These are phyloP conservation scores for Scleroderma bovista DNA, from an alignment of 768 basidiomycete genomes.

Conservation along the genomic window DNA sequence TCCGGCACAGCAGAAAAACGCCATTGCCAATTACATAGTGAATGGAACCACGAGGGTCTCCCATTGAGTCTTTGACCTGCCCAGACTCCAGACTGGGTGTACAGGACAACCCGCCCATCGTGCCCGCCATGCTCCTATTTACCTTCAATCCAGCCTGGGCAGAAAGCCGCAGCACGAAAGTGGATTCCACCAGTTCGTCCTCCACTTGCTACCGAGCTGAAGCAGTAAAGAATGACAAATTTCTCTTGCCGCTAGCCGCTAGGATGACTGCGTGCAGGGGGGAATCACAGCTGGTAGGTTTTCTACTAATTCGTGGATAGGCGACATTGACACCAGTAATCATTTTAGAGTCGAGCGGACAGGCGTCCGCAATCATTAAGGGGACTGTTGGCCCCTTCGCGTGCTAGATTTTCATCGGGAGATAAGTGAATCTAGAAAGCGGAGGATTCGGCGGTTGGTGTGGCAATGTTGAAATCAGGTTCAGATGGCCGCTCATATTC, in stretches of 20 bases:
- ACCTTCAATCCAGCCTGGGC: slow-evolving; percentile 36
- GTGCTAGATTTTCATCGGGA: slow-evolving; percentile 55
- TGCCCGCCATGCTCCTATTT: slow-evolving; percentile 49
- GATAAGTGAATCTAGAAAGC: slow-evolving; percentile 65
- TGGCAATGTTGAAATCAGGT: no score
- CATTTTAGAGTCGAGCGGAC: slow-evolving; percentile 75
- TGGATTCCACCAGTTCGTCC: slow-evolving; percentile 66
- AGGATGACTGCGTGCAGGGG: slow-evolving; percentile 55
- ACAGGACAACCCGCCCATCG: slow-evolving; percentile 55
- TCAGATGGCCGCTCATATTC: no score
- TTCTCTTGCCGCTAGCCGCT: slow-evolving; percentile 88
- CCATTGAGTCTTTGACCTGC: no score
- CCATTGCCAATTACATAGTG: no score
- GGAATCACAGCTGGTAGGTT: slow-evolving; percentile 5
- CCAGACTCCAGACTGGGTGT: no score
- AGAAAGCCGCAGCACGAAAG: no score
- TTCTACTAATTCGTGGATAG: slow-evolving; percentile 46
- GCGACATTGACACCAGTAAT: slow-evolving; percentile 72
- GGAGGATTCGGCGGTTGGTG: no score
- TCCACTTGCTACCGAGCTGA: slow-evolving; percentile 41
- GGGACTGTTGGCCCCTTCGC: slow-evolving; percentile 56
- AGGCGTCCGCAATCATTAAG: slow-evolving; percentile 58
- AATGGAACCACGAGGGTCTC: no score
- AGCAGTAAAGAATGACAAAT: slow-evolving; percentile 54
- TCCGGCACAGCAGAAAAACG: no score